These are phyloP conservation scores for Phytophthora podocarpi DNA, from an alignment of 352 stramenopile species.

Conservation along the genomic window DNA sequence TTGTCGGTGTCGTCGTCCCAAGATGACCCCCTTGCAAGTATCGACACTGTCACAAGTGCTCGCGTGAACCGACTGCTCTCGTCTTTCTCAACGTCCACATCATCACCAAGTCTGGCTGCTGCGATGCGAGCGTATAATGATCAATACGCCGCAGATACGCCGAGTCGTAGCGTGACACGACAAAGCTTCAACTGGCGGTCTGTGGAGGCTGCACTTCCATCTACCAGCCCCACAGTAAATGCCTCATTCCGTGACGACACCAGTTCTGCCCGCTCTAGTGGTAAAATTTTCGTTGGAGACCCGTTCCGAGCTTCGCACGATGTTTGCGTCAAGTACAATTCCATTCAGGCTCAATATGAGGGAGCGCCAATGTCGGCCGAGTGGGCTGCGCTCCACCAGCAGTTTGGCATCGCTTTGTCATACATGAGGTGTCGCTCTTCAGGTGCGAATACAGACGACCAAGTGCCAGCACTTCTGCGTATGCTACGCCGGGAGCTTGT, in stretches of 20 bases:
- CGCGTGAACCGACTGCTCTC: constrained; percentile 44
- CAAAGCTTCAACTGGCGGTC: constrained; percentile 37
- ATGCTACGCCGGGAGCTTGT: constrained; percentile 65
- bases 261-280: constrained; percentile 3
- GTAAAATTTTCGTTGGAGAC: constrained; percentile 50
- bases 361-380: constrained; percentile 36
- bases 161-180: constrained; percentile 2
- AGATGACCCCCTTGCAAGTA: constrained; percentile 50
- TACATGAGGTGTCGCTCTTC: constrained; percentile 45
- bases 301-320: constrained; percentile 56
- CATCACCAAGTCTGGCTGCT: constrained; percentile 28
- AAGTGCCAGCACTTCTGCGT: constrained; percentile 51
- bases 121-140: constrained; percentile 32
- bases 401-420: constrained; percentile 58
- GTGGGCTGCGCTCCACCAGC: constrained; percentile 45
- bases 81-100: constrained; percentile 29
- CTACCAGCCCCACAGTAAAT: background rate
- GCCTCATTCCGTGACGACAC: constrained; percentile 1
- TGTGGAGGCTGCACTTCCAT: constrained; percentile 24
- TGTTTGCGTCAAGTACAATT: constrained; percentile 64
- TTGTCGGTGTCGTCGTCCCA: constrained; percentile 18
- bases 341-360: constrained; percentile 57
- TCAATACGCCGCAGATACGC: constrained; percentile 11
- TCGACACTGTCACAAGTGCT: constrained; percentile 37
- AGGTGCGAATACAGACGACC: constrained; percentile 24